A percentile compares a stretch with the other conserved stretches of the same genome.
These are phyloP conservation scores for Pseudoperonospora humuli DNA, from an alignment of 352 stramenopile species.

Conservation along the genomic window DNA sequence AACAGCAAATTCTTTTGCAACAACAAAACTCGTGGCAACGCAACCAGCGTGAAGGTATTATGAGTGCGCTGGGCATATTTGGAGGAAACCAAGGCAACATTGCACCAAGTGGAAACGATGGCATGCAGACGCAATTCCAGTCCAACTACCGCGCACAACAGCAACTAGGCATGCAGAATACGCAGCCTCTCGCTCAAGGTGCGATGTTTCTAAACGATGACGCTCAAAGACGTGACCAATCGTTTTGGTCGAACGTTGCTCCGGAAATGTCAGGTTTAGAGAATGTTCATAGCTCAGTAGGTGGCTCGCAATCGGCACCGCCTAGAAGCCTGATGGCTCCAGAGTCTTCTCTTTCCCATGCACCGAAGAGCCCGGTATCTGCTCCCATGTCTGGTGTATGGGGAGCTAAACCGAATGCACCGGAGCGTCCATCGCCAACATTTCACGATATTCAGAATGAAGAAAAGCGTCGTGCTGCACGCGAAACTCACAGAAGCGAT, in stretches of 20 bases:
- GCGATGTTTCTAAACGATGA: constrained; percentile 28
- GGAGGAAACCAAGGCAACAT: constrained; percentile 27
- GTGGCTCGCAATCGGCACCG: constrained; percentile 2
- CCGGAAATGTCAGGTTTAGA: constrained; percentile 17
- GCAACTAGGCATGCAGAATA: constrained; percentile 21
- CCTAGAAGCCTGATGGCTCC: constrained; percentile 9
- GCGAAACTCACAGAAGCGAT: constrained; percentile 8
- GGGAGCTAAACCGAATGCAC: constrained; percentile 19
- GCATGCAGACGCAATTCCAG: constrained; percentile 44
- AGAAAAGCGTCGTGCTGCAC: constrained; percentile 29
- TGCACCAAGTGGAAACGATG: constrained; percentile 19
- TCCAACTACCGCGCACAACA: constrained; percentile 42
- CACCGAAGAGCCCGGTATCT: constrained; percentile 9
- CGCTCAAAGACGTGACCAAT: constrained; percentile 18
- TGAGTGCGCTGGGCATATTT: constrained; percentile 71
- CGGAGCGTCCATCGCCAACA: constrained; percentile 17
- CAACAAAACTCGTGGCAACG: constrained; percentile 75
- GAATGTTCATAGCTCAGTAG: constrained; percentile 1
- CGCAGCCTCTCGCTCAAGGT: constrained; percentile 14
- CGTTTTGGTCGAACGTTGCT: constrained; percentile 22
- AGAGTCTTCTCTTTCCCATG: constrained; percentile 8
- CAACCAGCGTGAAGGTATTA: constrained; percentile 67
- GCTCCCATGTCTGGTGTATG: constrained; percentile 22
- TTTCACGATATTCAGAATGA: constrained; percentile 39
- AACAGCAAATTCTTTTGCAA: constrained; percentile 62